Evolutionary conservation across 257 asterid genomes (phyloP).

Genomic region (Solanum virginianum): DNA sequence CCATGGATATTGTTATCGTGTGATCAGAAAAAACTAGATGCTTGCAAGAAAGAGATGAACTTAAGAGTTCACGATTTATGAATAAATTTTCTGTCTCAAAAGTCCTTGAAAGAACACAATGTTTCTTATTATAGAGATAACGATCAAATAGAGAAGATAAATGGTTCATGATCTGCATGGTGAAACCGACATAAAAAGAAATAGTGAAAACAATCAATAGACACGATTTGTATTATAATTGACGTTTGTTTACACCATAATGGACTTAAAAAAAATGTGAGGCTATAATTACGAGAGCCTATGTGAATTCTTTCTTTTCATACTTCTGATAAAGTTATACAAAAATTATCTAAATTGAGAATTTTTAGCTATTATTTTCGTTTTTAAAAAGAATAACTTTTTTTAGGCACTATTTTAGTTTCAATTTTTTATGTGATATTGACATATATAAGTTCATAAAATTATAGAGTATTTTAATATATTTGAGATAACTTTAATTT

Average conservation of each 20-base stretch:
- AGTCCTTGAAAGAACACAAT: background rate
- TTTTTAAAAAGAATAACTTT: too few species aligned
- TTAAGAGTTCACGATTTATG: background rate
- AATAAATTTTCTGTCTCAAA: fast-evolving
- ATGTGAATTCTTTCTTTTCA: background rate
- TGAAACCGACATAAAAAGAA: background rate
- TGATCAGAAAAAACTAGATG: background rate
- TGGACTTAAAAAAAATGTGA: background rate
- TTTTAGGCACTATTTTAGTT: too few species aligned
- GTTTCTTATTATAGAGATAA: background rate
- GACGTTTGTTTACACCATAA: background rate
- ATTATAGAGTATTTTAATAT: too few species aligned
- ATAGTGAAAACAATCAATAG: background rate
- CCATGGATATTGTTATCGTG: background rate
- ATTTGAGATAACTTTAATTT: too few species aligned
- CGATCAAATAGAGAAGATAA: background rate
- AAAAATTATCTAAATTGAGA: background rate
- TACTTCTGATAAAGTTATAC: background rate
- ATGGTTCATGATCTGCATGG: background rate
- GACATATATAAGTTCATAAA: too few species aligned
- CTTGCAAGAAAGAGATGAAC: background rate
- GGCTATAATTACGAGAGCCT: background rate
- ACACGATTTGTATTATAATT: background rate
- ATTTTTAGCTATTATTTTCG: background rate
- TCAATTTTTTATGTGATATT: too few species aligned